Conservation (phyloP, 1,139 yeast species). For the Diutina catenulata region DNA sequence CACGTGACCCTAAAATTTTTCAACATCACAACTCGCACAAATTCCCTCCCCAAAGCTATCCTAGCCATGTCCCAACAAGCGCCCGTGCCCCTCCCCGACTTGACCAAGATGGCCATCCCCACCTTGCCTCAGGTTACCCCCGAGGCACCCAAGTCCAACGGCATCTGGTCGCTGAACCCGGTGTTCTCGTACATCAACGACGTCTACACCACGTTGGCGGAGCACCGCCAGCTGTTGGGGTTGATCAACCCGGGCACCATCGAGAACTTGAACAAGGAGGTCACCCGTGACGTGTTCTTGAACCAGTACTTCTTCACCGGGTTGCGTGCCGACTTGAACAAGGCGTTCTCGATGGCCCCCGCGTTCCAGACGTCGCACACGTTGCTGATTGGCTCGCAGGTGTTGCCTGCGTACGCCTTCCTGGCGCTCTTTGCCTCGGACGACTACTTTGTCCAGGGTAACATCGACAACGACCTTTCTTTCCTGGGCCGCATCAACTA, state of each 20-base stretch:
- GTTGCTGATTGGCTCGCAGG: constrained; percentile 77
- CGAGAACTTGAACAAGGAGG: constrained; percentile 90
- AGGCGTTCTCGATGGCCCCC: constrained; percentile 84
- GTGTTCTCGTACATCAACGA: constrained; percentile 71
- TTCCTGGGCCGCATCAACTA: constrained; percentile 85
- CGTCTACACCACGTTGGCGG: constrained; percentile 58
- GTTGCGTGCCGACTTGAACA: constrained; percentile 90
- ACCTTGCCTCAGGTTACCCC: constrained; percentile 49
- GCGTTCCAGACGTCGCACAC: constrained; percentile 97
- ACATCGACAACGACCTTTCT: constrained; percentile 75
- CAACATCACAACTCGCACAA: too few relatives aligned
- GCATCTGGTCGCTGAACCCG: constrained; percentile 80
- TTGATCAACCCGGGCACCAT: constrained; percentile 89
- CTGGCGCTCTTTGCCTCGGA: constrained; percentile 87
- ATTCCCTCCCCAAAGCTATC: too few relatives aligned
- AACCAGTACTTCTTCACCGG: constrained; percentile 91
- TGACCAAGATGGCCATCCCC: constrained; percentile 40
- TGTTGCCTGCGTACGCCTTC: constrained; percentile 85
- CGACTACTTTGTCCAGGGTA: constrained; percentile 79
- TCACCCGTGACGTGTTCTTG: constrained; percentile 82
- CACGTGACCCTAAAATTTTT: constrained; percentile 5
- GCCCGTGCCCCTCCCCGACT: constrained; percentile 34
- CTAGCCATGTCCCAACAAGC: constrained; percentile 5
- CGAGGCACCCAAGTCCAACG: constrained; percentile 36
- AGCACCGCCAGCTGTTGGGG: constrained; percentile 74